phyloP scores from a whole-genome alignment of 768 basidiomycete genomes.

The Auriscalpium microsporum region DNA sequence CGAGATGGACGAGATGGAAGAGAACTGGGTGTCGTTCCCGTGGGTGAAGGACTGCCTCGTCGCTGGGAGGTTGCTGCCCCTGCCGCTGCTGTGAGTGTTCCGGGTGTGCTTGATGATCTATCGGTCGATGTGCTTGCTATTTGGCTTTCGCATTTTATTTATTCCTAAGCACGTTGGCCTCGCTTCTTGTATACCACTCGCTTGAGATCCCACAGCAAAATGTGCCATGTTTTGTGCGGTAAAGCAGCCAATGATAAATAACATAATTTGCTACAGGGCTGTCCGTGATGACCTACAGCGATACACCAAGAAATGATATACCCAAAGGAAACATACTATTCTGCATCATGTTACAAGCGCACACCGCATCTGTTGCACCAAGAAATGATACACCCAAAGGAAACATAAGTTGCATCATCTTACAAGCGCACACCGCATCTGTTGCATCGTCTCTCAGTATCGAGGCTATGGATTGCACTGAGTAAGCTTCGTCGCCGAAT shows the following conservation, averaged over 20 bases:
- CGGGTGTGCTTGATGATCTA: neutral
- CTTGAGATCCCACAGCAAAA: no score
- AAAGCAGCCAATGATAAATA: no score
- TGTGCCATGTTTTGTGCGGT: no score
- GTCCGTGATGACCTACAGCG: no score
- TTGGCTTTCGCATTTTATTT: neutral
- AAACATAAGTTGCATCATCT: no score
- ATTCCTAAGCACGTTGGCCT: neutral
- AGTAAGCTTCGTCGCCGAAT: neutral
- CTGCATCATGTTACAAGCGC: neutral
- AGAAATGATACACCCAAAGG: no score
- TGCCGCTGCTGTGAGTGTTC: neutral
- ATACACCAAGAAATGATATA: no score
- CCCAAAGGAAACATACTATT: no score
- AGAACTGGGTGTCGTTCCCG: constrained; percentile 40
- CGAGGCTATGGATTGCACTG: constrained; percentile 9
- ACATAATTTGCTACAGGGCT: no score
- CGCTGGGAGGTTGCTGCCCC: constrained; percentile 42
- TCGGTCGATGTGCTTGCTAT: no score
- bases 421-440: constrained; percentile 19
- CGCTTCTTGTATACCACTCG: no score
- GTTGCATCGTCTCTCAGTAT: constrained; percentile 20
- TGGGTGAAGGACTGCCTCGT: constrained; percentile 80
- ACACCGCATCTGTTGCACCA: constrained; percentile 20
- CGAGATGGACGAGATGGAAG: constrained; percentile 16